A percentile compares a stretch with the other conserved stretches of the same genome.
phyloP scores from a whole-genome alignment of 371 early-diverging fungal species.

The Basidiobolus meristosporus region DNA sequence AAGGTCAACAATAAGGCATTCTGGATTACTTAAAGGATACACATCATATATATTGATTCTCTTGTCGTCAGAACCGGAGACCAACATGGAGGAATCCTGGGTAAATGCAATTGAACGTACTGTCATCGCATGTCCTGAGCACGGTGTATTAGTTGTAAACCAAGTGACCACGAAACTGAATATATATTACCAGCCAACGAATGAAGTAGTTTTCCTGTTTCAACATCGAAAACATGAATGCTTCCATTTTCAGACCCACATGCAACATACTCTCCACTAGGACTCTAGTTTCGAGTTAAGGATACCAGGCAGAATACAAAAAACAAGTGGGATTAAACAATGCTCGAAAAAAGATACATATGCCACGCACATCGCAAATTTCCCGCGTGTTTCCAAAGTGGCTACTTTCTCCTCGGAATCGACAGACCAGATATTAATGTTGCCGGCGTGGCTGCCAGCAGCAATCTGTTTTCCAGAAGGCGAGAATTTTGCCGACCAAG shows the following conservation, averaged over 20 bases:
- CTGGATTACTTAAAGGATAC: too few relatives aligned
- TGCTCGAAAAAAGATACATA: background rate
- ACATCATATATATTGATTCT: conserved; percentile 1
- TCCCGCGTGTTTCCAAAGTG: background rate
- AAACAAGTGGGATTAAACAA: background rate
- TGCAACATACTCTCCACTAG: background rate
- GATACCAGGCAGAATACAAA: background rate
- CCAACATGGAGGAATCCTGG: background rate
- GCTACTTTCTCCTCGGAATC: background rate
- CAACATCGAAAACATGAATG: background rate
- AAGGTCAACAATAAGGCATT: too few relatives aligned
- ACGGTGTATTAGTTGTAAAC: background rate
- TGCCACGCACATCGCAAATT: background rate
- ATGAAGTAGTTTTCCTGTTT: background rate
- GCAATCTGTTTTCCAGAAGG: background rate
- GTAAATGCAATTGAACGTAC: background rate
- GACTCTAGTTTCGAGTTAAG: background rate
- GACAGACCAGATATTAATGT: background rate
- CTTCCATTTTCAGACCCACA: background rate
- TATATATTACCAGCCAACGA: background rate
- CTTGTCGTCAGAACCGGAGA: background rate
- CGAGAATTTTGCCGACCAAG: background rate
- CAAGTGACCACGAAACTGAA: background rate
- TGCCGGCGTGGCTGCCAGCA: background rate
- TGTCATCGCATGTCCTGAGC: background rate